Conservation (phyloP, 2,329 filamentous ascomycete species). For the Pestalotiopsis sp. region DNA sequence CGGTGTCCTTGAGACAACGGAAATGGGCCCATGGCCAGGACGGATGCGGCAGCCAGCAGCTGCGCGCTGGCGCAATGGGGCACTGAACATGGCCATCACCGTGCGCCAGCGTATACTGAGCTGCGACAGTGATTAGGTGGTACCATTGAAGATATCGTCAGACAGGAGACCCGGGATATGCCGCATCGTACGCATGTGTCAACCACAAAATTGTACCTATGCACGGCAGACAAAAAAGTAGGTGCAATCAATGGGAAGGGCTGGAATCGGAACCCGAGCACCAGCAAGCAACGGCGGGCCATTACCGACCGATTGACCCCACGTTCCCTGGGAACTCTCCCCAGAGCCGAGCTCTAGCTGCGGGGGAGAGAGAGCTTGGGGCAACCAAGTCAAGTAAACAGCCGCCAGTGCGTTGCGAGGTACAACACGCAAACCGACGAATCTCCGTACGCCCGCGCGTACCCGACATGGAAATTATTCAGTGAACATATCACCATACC, state of each 20-base stretch:
- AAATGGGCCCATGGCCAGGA: not conserved
- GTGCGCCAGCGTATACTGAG: conserved; percentile 29
- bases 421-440: too few species aligned
- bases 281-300: not conserved
- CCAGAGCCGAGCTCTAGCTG: conserved; percentile 10
- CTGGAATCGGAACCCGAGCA: not conserved
- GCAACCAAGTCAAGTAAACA: not conserved
- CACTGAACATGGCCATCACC: conserved; percentile 31
- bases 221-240: not conserved
- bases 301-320: conserved; percentile 1
- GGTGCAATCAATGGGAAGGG: not conserved
- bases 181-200: not conserved
- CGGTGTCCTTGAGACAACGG: not conserved
- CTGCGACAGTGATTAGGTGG: conserved; percentile 17
- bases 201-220: not conserved
- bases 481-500: too few species aligned
- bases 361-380: not conserved
- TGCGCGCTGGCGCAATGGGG: conserved; percentile 27
- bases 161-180: not conserved
- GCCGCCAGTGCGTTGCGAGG: too few species aligned
- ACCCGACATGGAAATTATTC: too few species aligned
- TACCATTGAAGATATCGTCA: conserved; percentile 5
- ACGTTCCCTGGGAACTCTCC: not conserved
- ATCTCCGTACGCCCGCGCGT: too few species aligned
- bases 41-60: conserved; percentile 16